A percentile compares a stretch with the other conserved stretches of the same genome.
phyloP scores from a whole-genome alignment of 495 filamentous ascomycete species.

The Neurospora sp. region DNA sequence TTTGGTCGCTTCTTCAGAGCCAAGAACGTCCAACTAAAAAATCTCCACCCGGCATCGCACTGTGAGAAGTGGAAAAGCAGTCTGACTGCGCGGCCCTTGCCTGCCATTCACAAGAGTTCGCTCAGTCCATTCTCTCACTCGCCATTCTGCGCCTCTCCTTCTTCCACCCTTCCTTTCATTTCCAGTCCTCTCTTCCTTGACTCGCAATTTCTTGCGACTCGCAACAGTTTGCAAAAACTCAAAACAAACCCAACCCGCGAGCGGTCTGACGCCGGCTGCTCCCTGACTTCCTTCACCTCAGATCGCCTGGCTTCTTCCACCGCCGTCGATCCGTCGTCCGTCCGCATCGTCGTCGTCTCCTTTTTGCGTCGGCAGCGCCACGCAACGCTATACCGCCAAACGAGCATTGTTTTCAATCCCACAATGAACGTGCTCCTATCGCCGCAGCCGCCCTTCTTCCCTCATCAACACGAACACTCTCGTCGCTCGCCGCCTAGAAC shows the following conservation, averaged over 20 bases:
- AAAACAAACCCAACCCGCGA: not conserved
- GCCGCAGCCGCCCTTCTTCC: conserved; percentile 57
- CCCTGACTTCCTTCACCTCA: not conserved
- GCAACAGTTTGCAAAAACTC: not conserved
- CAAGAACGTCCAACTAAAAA: not conserved
- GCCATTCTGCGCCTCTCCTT: conserved; percentile 8
- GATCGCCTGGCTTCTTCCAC: not conserved
- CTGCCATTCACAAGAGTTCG: not conserved
- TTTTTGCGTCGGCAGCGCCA: conserved; percentile 4
- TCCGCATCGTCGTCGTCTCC: not conserved
- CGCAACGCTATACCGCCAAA: conserved; percentile 2
- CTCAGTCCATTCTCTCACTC: not conserved
- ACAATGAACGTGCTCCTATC: conserved; percentile 44
- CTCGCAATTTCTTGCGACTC: not conserved
- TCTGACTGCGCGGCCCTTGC: not conserved
- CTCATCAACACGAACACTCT: conserved; percentile 63
- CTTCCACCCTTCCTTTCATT: conserved; percentile 3
- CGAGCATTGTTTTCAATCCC: conserved; percentile 4
- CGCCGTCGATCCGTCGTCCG: not conserved
- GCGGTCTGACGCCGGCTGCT: not conserved
- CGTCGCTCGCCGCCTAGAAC: conserved; percentile 61
- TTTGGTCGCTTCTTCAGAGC: not conserved
- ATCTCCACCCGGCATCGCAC: not conserved
- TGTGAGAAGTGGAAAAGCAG: not conserved
- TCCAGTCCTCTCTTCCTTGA: conserved; percentile 3